These are phyloP conservation scores for Exutisphaerella laricina DNA, from an alignment of 2,329 filamentous ascomycete genomes.

Conservation along the genomic window DNA sequence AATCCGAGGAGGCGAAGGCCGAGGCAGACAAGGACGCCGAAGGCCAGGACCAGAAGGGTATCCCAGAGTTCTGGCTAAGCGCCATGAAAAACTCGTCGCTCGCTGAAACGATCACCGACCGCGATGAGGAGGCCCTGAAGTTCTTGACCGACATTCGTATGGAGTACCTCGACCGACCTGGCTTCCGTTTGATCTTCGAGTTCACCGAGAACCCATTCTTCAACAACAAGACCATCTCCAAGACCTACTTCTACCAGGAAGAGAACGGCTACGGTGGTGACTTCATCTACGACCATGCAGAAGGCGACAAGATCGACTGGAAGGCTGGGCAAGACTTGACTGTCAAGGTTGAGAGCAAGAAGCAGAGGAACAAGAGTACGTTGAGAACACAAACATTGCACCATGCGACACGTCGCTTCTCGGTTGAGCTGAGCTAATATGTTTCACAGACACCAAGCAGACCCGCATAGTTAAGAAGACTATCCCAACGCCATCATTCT, in stretches of 20 bases:
- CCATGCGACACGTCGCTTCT: constrained; percentile 4
- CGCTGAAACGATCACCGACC: constrained; percentile 97
- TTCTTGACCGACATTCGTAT: constrained; percentile 88
- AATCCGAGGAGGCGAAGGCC: constrained; percentile 49
- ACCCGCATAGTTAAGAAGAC: constrained; percentile 99
- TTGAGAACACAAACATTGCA: constrained; percentile 13
- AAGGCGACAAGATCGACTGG: constrained; percentile 98
- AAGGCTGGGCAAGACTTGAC: constrained; percentile 89
- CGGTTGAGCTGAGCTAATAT: constrained; percentile 17
- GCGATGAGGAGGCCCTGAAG: constrained; percentile 90
- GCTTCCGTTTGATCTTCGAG: constrained; percentile 97
- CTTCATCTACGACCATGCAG: constrained; percentile 99
- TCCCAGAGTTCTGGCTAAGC: constrained; percentile 98
- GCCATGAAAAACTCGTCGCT: constrained; percentile 99
- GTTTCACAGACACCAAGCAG: constrained; percentile 81
- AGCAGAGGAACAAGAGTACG: constrained; percentile 99
- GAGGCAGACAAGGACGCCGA: constrained; percentile 53
- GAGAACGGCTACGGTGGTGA: constrained; percentile 98
- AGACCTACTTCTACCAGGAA: constrained; percentile 99
- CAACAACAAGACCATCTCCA: constrained; percentile 93
- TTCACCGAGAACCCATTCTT: constrained; percentile 95
- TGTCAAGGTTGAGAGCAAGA: constrained; percentile 95
- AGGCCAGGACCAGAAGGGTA: constrained; percentile 61
- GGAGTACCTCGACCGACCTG: constrained; percentile 98
- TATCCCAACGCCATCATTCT: constrained; percentile 94